phyloP scores from a whole-genome alignment of 441 rosid species.

The Adansonia rubrostipa region DNA sequence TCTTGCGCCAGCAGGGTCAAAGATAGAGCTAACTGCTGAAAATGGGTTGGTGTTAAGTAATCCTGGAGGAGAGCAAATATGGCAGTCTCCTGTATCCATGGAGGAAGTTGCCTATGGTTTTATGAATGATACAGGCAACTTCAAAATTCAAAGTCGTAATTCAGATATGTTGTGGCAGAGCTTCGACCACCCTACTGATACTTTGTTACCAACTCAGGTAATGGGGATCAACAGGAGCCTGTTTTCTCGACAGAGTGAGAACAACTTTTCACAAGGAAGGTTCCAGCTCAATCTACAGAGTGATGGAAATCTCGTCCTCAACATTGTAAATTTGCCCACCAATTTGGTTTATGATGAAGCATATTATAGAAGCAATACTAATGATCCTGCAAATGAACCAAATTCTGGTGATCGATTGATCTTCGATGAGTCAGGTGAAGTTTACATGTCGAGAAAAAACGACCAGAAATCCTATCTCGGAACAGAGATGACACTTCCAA shows the following conservation, averaged over 20 bases:
- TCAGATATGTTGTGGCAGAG: background rate
- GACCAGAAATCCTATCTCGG: conserved; percentile 10
- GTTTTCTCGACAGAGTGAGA: background rate
- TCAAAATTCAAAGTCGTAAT: conserved; percentile 13
- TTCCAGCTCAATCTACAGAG: conserved; percentile 20
- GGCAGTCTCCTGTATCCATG: background rate
- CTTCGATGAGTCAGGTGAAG: conserved; percentile 33
- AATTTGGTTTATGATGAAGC: too few species aligned
- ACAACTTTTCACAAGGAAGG: conserved; percentile 32
- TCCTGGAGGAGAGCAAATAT: conserved; percentile 22
- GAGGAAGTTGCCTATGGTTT: conserved; percentile 26
- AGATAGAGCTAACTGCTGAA: conserved; percentile 22
- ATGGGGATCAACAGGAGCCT: too few species aligned
- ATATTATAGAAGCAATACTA: background rate
- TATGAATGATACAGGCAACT: conserved; percentile 37
- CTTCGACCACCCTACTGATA: too few species aligned
- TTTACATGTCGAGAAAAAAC: conserved; percentile 29
- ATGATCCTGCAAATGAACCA: background rate
- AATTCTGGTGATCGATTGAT: conserved; percentile 19
- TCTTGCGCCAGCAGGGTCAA: conserved; percentile 19
- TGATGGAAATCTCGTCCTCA: conserved; percentile 31
- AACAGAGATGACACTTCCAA: background rate
- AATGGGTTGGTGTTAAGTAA: conserved; percentile 18
- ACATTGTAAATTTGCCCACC: conserved; percentile 35
- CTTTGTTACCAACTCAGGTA: too few species aligned